Evolutionary conservation across 73 alveolate genomes (phyloP), one percentile per base, ranked within the genome.

Genomic region (Stentor coeruleus): DNA sequence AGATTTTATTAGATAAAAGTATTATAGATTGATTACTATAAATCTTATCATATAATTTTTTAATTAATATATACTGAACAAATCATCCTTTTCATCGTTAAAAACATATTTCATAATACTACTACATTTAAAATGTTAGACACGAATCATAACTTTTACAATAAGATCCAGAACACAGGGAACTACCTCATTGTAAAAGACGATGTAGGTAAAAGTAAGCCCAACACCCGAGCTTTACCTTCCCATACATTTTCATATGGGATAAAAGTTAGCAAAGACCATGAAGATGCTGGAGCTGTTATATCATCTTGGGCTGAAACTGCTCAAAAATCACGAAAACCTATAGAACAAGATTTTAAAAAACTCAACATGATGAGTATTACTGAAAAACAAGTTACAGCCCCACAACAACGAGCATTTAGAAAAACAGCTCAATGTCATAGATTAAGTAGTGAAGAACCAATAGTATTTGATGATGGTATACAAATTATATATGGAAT

Each of bases 151-250:
- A 57, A 57, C 28, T 57, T 20, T 31, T 57, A 57, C 28, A 31
- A n/a, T n/a, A 87, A 74, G 87, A 59, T 84, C n/a, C 73, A 89
- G 60, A 87, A 75, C 20, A 82, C 85, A 35, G 59, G 81, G 72
- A 93, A 93, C 57, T 88, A 91, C 35, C 85, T 91, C 28, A 89
- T 93, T 35, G 91, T 86, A 76, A 92, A 87, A 79, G 98, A 93
- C 91, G 98, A 93, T 81, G 94, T 93, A n/a, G 98, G 98, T 14
- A 88, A 86, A 85, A 58, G 92, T 58, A 93, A 93, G 86, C 96
- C 96, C 1, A 77, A 87, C 37, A 79, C 96, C 6, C 60, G 89
- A 59, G 87, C 87, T 33, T 90, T 93, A 38, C 98, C 98, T 31
- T 86, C 89, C 30, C 92, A 84, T 2, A 94, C 87, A 3, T 93